Percentiles rank a stretch among this genome's conserved stretches.
These are phyloP conservation scores for Cyberlindnera suaveolens DNA, from an alignment of 805 yeast species.

Conservation along the genomic window DNA sequence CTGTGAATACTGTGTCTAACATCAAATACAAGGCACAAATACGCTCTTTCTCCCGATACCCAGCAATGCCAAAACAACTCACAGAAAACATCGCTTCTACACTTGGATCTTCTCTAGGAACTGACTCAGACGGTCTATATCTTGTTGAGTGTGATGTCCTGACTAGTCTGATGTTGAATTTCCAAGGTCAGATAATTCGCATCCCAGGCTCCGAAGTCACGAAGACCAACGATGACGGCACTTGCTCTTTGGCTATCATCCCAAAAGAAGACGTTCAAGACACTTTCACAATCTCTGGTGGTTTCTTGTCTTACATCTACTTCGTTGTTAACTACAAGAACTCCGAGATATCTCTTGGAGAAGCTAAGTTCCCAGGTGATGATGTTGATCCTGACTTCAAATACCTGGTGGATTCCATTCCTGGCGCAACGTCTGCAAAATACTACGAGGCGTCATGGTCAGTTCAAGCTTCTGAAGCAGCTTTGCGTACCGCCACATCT, in stretches of 20 bases:
- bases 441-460: slow-evolving; percentile 3
- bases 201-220: slow-evolving; percentile 6
- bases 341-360: slow-evolving; percentile 9
- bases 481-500: neutral
- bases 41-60: slow-evolving; percentile 4
- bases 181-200: slow-evolving; percentile 9
- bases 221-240: slow-evolving; percentile 8
- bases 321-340: slow-evolving; percentile 8
- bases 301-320: slow-evolving; percentile 8
- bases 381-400: slow-evolving; percentile 3
- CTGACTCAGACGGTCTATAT: slow-evolving; percentile 6
- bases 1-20: slow-evolving; percentile 6
- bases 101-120: slow-evolving; percentile 2
- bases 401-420: neutral
- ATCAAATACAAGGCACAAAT: slow-evolving; percentile 5
- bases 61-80: slow-evolving; percentile 9
- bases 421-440: slow-evolving; percentile 6
- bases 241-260: slow-evolving; percentile 10
- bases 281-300: slow-evolving; percentile 10
- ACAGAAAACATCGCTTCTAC: slow-evolving; percentile 4
- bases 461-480: neutral
- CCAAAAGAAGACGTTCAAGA: slow-evolving; percentile 2
- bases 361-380: slow-evolving; percentile 11
- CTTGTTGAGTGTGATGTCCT: slow-evolving; percentile 5
- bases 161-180: slow-evolving; percentile 6